Conservation (phyloP, 2,329 filamentous ascomycete genomes). For the Endoconidiophora laricicola region DNA sequence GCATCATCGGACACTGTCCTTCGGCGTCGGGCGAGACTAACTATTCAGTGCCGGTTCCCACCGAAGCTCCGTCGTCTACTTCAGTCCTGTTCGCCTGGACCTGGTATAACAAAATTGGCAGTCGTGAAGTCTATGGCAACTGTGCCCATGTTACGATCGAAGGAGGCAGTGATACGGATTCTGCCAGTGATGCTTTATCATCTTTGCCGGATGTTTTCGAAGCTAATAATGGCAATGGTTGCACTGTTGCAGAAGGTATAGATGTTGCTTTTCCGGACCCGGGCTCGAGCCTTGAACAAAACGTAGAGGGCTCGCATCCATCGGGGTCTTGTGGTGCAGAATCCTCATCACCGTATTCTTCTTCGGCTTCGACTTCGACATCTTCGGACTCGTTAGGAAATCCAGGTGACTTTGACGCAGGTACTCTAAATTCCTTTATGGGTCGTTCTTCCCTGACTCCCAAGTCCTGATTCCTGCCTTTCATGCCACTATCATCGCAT, state of each 20-base stretch:
- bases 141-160: conserved; percentile 42
- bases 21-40: conserved; percentile 18
- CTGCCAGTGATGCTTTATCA: conserved; percentile 35
- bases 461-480: too few relatives aligned
- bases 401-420: neutral
- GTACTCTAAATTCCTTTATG: neutral
- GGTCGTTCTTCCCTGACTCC: neutral
- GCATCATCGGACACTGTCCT: conserved; percentile 23
- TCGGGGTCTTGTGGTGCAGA: conserved; percentile 12
- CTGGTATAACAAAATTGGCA: conserved; percentile 46
- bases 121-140: conserved; percentile 56
- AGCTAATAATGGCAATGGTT: conserved; percentile 44
- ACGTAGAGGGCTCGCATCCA: conserved; percentile 18
- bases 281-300: conserved; percentile 31
- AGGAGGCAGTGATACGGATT: conserved; percentile 9
- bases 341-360: neutral
- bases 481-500: too few relatives aligned
- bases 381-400: neutral
- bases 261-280: conserved; percentile 47
- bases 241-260: conserved; percentile 35
- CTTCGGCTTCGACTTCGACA: neutral
- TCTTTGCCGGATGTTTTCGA: conserved; percentile 36
- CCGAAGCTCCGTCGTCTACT: conserved; percentile 29
- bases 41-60: conserved; percentile 40
- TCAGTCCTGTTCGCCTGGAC: conserved; percentile 43